These are phyloP conservation scores for Olyra latifolia DNA, from an alignment of 176 grass and related monocot genomes.

Conservation along the genomic window DNA sequence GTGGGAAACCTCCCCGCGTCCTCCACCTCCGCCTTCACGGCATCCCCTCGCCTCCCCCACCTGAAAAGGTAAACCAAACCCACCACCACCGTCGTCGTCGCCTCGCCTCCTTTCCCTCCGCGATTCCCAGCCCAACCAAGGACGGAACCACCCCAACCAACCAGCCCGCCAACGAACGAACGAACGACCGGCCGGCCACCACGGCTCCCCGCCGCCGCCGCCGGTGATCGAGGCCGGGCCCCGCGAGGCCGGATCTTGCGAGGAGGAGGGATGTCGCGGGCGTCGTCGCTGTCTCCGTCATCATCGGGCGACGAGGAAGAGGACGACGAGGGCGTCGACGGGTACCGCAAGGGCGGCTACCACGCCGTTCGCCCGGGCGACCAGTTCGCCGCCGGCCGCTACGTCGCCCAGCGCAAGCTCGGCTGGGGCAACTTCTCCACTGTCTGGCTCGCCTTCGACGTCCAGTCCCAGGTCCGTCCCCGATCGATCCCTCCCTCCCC, in stretches of 20 bases:
- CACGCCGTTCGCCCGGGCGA: slow-evolving; percentile 85
- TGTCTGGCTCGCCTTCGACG: slow-evolving; percentile 95
- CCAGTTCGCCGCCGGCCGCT: slow-evolving; percentile 70
- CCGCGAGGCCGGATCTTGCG: not conserved
- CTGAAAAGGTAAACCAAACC: slow-evolving; percentile 40
- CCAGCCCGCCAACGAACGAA: not conserved
- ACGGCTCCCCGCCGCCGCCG: slow-evolving; percentile 28
- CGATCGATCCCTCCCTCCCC: not conserved
- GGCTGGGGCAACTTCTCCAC: slow-evolving; percentile 98
- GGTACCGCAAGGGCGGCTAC: slow-evolving; percentile 95
- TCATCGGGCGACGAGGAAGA: slow-evolving; percentile 72
- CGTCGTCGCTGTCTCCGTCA: slow-evolving; percentile 62
- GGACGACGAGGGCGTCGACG: slow-evolving; percentile 90
- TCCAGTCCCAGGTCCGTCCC: slow-evolving; percentile 52
- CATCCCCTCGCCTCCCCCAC: slow-evolving; percentile 4
- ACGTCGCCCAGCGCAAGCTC: slow-evolving; percentile 91
- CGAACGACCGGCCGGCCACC: not conserved
- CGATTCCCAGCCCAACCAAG: slow-evolving; percentile 26
- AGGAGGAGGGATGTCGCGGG: slow-evolving; percentile 50
- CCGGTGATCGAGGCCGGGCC: slow-evolving; percentile 23
- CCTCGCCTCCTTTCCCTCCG: slow-evolving; percentile 17
- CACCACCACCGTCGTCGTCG: slow-evolving; percentile 16
- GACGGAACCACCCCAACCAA: not conserved
- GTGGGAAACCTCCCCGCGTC: slow-evolving; percentile 36
- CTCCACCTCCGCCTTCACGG: slow-evolving; percentile 12